phyloP scores from a whole-genome alignment of 1,284 basidiomycete genomes.

The Tremellales sp. region DNA sequence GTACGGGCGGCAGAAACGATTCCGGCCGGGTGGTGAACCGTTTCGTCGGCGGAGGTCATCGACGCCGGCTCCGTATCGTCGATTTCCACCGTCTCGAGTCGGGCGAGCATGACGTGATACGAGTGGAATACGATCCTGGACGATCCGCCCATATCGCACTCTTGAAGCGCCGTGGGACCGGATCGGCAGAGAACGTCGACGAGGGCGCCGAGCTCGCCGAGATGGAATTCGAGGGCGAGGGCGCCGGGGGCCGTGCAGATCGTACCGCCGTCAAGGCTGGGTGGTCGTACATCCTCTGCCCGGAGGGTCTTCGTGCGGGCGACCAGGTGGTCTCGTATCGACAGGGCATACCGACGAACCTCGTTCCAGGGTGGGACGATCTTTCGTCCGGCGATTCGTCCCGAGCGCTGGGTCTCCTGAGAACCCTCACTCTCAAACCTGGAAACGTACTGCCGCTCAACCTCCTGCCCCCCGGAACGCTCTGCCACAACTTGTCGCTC shows the following conservation, averaged over 20 bases:
- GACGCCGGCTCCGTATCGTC: slow-evolving; percentile 75
- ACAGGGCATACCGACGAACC: slow-evolving; percentile 69
- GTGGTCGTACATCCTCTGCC: slow-evolving; percentile 82
- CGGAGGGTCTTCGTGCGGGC: slow-evolving; percentile 82
- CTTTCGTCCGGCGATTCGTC: neutral
- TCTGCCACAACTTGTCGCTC: slow-evolving; percentile 82
- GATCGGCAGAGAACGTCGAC: slow-evolving; percentile 32
- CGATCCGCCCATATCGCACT: slow-evolving; percentile 92
- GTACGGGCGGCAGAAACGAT: slow-evolving; percentile 78
- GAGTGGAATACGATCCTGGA: slow-evolving; percentile 96
- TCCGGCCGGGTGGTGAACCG: slow-evolving; percentile 85
- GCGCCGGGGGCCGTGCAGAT: slow-evolving; percentile 5
- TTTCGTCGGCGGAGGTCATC: slow-evolving; percentile 86
- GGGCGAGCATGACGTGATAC: slow-evolving; percentile 81
- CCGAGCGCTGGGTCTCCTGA: slow-evolving; percentile 74
- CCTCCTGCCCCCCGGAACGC: slow-evolving; percentile 86
- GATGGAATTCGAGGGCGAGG: slow-evolving; percentile 5
- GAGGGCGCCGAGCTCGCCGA: slow-evolving; percentile 34
- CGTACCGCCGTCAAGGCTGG: slow-evolving; percentile 42
- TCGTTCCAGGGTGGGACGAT: slow-evolving; percentile 61
- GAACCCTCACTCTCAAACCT: slow-evolving; percentile 77
- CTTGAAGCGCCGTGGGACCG: slow-evolving; percentile 48
- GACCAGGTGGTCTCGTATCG: slow-evolving; percentile 86
- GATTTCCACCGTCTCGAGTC: slow-evolving; percentile 77
- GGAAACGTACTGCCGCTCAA: slow-evolving; percentile 91